These are phyloP conservation scores for Penicillium lividum DNA, from an alignment of 495 filamentous ascomycete genomes.

Conservation along the genomic window DNA sequence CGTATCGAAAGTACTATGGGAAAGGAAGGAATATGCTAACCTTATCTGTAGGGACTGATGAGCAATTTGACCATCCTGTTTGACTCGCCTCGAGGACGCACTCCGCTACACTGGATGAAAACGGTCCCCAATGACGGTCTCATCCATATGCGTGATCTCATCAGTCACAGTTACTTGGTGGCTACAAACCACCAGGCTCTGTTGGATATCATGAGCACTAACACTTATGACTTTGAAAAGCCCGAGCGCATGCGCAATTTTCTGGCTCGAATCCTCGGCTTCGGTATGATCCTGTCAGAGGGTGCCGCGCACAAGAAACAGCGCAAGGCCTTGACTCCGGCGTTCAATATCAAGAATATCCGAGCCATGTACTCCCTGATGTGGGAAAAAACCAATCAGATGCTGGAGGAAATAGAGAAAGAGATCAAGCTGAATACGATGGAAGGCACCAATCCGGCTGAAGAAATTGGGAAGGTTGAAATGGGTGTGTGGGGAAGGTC, in stretches of 20 bases:
- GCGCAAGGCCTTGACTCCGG: constrained; percentile 75
- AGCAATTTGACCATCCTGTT: constrained; percentile 61
- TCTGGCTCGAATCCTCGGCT: constrained; percentile 69
- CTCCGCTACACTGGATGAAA: constrained; percentile 67
- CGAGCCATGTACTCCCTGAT: constrained; percentile 81
- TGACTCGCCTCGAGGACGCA: constrained; percentile 58
- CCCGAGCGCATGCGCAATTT: constrained; percentile 47
- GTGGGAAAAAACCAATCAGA: constrained; percentile 60
- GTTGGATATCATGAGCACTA: constrained; percentile 57
- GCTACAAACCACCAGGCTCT: constrained; percentile 48
- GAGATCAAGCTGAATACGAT: constrained; percentile 38
- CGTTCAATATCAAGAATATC: constrained; percentile 80
- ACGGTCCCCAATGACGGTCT: constrained; percentile 82
- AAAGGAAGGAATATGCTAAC: neutral
- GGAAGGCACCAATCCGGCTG: constrained; percentile 40
- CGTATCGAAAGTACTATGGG: constrained; percentile 12
- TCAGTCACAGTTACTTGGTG: constrained; percentile 37
- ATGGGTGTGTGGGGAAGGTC: constrained; percentile 65
- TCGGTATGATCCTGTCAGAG: constrained; percentile 78
- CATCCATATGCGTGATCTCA: constrained; percentile 66
- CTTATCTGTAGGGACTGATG: constrained; percentile 42
- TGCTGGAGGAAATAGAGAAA: constrained; percentile 42
- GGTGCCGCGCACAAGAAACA: constrained; percentile 75
- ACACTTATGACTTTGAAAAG: constrained; percentile 56
- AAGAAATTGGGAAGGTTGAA: constrained; percentile 59